phyloP scores from a whole-genome alignment of 176 grass and related monocot genomes.

The Melocanna baccifera region DNA sequence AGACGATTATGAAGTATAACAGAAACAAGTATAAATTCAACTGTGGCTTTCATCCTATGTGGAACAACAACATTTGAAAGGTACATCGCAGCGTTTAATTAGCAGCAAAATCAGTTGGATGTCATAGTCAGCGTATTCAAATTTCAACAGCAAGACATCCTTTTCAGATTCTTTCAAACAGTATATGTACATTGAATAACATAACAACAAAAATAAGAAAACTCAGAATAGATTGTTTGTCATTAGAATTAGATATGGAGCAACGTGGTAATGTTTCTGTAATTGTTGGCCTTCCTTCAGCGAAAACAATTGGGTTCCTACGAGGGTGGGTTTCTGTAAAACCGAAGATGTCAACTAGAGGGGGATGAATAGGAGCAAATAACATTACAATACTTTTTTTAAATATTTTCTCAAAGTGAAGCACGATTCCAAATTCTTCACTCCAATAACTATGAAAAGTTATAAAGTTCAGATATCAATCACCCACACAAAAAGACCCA shows the following conservation, averaged over 20 bases:
- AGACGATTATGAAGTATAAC: background rate
- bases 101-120: constrained; percentile 48
- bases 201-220: background rate
- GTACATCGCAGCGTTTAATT: constrained; percentile 17
- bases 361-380: too few relatives aligned
- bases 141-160: constrained; percentile 8
- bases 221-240: background rate
- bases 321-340: background rate
- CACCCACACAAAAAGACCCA: too few relatives aligned
- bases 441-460: too few relatives aligned
- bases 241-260: background rate
- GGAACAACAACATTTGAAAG: background rate
- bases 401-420: too few relatives aligned
- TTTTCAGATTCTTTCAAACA: constrained; percentile 3
- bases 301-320: background rate
- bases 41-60: background rate
- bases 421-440: too few relatives aligned
- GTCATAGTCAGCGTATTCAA: constrained; percentile 26
- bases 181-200: background rate
- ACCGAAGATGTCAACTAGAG: too few relatives aligned
- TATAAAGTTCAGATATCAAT: too few relatives aligned
- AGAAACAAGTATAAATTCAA: background rate
- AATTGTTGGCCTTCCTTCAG: background rate
- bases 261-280: background rate
- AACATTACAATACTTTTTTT: too few relatives aligned